These are phyloP conservation scores for Metschnikowia noctiluminum DNA, from an alignment of 805 yeast species.

Conservation along the genomic window DNA sequence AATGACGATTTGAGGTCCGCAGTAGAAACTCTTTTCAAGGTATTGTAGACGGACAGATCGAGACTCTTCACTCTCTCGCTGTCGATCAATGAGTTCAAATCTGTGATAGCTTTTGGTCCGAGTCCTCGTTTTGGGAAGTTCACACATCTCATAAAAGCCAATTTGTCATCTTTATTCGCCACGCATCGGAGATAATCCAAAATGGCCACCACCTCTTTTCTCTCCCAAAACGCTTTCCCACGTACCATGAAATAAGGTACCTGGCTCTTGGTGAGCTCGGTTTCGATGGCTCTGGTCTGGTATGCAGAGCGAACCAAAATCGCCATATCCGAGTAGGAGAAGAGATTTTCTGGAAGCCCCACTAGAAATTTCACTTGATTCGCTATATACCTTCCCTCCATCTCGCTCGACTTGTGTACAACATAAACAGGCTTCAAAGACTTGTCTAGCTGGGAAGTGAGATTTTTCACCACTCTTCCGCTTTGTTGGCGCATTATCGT, in stretches of 20 bases:
- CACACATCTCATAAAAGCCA: slow-evolving; percentile 57
- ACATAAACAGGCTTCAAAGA: slow-evolving; percentile 48
- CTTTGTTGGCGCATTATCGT: slow-evolving; percentile 58
- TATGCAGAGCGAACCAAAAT: slow-evolving; percentile 65
- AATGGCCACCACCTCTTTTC: slow-evolving; percentile 61
- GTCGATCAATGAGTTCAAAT: slow-evolving; percentile 22
- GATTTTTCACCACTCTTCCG: slow-evolving; percentile 40
- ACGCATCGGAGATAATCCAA: slow-evolving; percentile 65
- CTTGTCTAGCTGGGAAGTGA: slow-evolving; percentile 44
- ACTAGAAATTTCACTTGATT: slow-evolving; percentile 50
- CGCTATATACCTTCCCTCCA: slow-evolving; percentile 60
- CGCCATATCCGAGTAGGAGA: slow-evolving; percentile 61
- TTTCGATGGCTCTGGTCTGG: slow-evolving; percentile 62
- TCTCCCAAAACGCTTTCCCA: slow-evolving; percentile 79
- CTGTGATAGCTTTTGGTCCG: slow-evolving; percentile 52
- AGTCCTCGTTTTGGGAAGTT: slow-evolving; percentile 63
- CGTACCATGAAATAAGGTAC: slow-evolving; percentile 68
- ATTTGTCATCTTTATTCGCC: slow-evolving; percentile 53
- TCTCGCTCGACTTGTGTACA: slow-evolving; percentile 36
- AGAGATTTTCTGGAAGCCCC: slow-evolving; percentile 40
- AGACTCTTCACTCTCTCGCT: slow-evolving; percentile 3
- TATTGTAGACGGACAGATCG: slow-evolving; percentile 7
- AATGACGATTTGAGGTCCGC: slow-evolving; percentile 6
- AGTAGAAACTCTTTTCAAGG: slow-evolving; percentile 9
- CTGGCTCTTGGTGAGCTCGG: slow-evolving; percentile 48